Conservation (phyloP, 2,329 filamentous ascomycete genomes). For the Fusarium concolor region DNA sequence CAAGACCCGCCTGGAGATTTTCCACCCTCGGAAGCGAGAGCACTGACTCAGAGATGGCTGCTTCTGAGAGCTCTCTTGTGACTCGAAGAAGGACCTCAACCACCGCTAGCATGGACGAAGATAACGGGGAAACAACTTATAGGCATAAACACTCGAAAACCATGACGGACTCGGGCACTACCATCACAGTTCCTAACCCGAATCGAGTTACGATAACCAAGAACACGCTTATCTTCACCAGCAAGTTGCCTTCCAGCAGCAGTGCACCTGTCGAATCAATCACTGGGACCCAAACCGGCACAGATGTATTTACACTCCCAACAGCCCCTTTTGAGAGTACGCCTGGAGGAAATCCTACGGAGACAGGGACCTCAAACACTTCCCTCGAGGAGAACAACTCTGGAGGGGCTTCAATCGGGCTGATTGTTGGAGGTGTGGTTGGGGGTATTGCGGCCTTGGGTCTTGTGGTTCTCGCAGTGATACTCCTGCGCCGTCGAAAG, state of each 20-base stretch:
- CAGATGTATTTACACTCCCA: slow-evolving; percentile 3
- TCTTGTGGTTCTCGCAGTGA: slow-evolving; percentile 38
- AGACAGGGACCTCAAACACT: slow-evolving; percentile 7
- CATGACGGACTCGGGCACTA: slow-evolving; percentile 53
- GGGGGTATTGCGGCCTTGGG: slow-evolving; percentile 46
- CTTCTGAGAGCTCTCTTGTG: background rate
- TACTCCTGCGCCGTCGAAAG: slow-evolving; percentile 40
- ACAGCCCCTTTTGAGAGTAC: slow-evolving; percentile 22
- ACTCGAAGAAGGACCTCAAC: slow-evolving; percentile 1
- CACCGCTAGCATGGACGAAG: slow-evolving; percentile 4
- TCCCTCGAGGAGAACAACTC: background rate
- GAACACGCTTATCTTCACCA: slow-evolving; percentile 50
- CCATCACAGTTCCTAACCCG: slow-evolving; percentile 52
- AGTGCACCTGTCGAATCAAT: slow-evolving; percentile 18
- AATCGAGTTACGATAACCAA: slow-evolving; percentile 51
- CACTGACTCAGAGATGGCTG: background rate
- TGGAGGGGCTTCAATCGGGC: slow-evolving; percentile 45
- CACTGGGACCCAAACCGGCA: slow-evolving; percentile 12
- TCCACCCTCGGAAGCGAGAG: slow-evolving; percentile 5
- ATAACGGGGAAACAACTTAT: slow-evolving; percentile 1
- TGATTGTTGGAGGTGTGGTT: slow-evolving; percentile 51
- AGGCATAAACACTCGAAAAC: slow-evolving; percentile 24
- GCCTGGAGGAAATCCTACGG: slow-evolving; percentile 17
- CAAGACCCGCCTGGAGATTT: background rate
- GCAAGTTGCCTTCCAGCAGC: slow-evolving; percentile 36